Evolutionary conservation across 1,284 basidiomycete genomes (phyloP), one percentile per base, ranked within the genome.

Genomic region (Boletus smithii): DNA sequence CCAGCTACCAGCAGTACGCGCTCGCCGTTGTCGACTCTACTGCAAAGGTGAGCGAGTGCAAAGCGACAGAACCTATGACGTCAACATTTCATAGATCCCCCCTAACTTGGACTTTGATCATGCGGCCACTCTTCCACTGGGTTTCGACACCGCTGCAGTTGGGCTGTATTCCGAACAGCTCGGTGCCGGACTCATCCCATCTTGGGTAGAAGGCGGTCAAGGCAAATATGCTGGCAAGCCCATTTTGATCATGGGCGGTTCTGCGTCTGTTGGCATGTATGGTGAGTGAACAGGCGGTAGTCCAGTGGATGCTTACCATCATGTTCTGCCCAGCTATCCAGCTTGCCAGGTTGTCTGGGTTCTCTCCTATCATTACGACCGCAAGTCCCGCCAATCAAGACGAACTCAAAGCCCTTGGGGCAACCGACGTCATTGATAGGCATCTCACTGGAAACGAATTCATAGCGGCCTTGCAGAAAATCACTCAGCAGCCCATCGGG

Each of bases 301-400:
- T 20, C 2, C 2, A 17, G 13, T 36, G 7, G 8, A 24, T 29
- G 14, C 34, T 50, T 16, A 46, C 43, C 26, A 18, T 31, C 4
- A n/a, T n/a, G n/a, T 24, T 33, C 17, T 22, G 46, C 5, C 24
- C 50, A 80, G 79, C 64, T 1, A 71, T 83, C 39, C 81, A 83
- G 58, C 58, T 83, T 13, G 77, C 76, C 5, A 75, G 68, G 52
- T 54, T 76, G 23, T 73, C 76, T 0, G 80, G 78, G 1, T 79
- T 79, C 67, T 71, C 68, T 4, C 74, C 73, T 0, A 77, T 82
- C 49, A 74, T 83, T 42, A 65, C 76, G 6, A 79, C 76, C 3
- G 71, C 80, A 2, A 80, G 76, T 7, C 54, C 58, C 13, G 70
- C 69, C 50, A 73, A 81, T 51, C 53, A 60, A 17, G 63, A 60